Percentiles rank a stretch among this genome's conserved stretches.
Conservation (phyloP, 176 grass and related monocot species). For the Hordeum vulgare region MorexV3_pseudomolecules_assembly NC_058522.1:430859161-430859660, state of each 20-base stretch:
- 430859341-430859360: not conserved
- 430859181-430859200: not conserved
- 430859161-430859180: not conserved
- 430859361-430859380: not conserved
- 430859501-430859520: slow-evolving; percentile 72
- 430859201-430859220: not conserved
- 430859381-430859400: not conserved
- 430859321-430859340: not conserved
- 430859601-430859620: slow-evolving; percentile 75
- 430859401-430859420: not conserved
- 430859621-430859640: not conserved
- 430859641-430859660: not conserved
- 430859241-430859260: not conserved
- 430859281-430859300: not conserved
- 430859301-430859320: not conserved
- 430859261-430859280: not conserved
- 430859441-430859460: not conserved
- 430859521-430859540: slow-evolving; percentile 75
- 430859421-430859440: not conserved
- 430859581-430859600: slow-evolving; percentile 81
- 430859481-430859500: slow-evolving; percentile 43
- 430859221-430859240: not conserved
- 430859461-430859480: not conserved
- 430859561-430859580: slow-evolving; percentile 66
- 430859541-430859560: slow-evolving; percentile 75